phyloP scores from a whole-genome alignment of 139 green algal genomes.

The Chlorella sp. region DNA sequence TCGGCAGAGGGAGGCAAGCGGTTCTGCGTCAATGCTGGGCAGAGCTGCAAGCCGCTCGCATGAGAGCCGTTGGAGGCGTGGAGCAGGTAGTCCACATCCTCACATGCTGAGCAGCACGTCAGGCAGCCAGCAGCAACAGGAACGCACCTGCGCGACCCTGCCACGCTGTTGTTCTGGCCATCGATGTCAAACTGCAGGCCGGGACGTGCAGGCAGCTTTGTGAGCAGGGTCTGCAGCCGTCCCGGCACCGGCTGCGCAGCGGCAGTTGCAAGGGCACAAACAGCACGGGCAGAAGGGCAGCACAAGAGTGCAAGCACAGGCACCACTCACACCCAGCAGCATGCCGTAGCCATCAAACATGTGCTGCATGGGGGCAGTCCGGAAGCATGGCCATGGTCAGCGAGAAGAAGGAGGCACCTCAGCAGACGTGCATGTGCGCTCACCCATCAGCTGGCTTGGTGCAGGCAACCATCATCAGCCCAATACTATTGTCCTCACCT shows the following conservation, averaged over 20 bases:
- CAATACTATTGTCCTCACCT: too few relatives aligned
- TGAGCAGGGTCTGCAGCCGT: too few relatives aligned
- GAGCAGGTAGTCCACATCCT: neutral
- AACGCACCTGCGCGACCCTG: conserved; percentile 39
- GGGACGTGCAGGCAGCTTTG: too few relatives aligned
- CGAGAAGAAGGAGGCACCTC: neutral
- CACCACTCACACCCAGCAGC: conserved; percentile 36
- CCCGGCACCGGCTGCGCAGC: too few relatives aligned
- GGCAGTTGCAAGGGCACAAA: too few relatives aligned
- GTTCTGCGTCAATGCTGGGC: neutral
- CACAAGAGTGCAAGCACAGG: too few relatives aligned
- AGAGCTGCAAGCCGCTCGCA: too few relatives aligned
- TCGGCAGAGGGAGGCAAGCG: neutral
- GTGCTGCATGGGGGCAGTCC: conserved; percentile 46
- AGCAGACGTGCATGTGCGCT: neutral
- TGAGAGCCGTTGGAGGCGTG: neutral
- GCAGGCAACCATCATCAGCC: too few relatives aligned
- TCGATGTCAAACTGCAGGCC: conserved; percentile 47
- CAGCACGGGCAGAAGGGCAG: too few relatives aligned
- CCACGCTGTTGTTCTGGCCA: conserved; percentile 40
- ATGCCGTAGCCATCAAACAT: conserved; percentile 84
- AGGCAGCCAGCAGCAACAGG: neutral
- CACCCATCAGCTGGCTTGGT: neutral
- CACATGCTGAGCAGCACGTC: too few relatives aligned
- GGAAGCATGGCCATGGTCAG: conserved; percentile 15